A percentile compares a stretch with the other conserved stretches of the same genome.
Evolutionary conservation across 768 basidiomycete species (phyloP).

Genomic region (Calocybe indica): DNA sequence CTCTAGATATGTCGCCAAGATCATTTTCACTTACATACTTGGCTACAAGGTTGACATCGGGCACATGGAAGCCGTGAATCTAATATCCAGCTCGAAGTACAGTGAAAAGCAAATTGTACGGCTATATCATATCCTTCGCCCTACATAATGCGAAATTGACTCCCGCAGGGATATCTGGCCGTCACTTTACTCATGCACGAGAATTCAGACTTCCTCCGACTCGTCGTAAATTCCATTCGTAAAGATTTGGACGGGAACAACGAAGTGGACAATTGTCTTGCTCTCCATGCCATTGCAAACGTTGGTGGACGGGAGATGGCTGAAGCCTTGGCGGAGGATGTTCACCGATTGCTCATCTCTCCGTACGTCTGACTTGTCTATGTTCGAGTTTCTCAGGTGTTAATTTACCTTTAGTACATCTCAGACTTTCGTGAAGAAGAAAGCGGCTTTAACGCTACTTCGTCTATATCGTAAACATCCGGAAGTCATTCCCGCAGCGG

Average conservation of each 20-base stretch:
- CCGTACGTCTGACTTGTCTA: conserved; percentile 52
- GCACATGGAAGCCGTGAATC: conserved; percentile 98
- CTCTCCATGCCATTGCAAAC: conserved; percentile 96
- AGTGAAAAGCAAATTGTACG: conserved; percentile 98
- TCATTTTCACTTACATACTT: conserved; percentile 97
- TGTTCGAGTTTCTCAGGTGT: not conserved
- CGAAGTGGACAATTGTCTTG: conserved; percentile 94
- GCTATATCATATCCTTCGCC: conserved; percentile 7
- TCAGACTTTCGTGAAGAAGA: conserved; percentile 94
- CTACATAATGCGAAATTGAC: conserved; percentile 6
- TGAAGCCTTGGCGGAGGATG: conserved; percentile 88
- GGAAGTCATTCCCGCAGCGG: conserved; percentile 85
- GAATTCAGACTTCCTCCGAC: conserved; percentile 92
- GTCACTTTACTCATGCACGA: conserved; percentile 98
- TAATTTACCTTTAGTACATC: conserved; percentile 63
- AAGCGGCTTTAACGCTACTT: conserved; percentile 90
- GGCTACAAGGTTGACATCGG: conserved; percentile 99
- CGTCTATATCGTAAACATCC: conserved; percentile 95
- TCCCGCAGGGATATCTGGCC: conserved; percentile 86
- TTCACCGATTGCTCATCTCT: conserved; percentile 91
- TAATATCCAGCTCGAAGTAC: conserved; percentile 93
- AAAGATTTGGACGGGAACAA: conserved; percentile 95
- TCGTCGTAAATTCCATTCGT: conserved; percentile 97
- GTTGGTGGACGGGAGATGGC: conserved; percentile 99
- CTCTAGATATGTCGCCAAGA: conserved; percentile 91